Conservation (phyloP, 495 filamentous ascomycete genomes). For the Podospora pseudopauciseta region DNA sequence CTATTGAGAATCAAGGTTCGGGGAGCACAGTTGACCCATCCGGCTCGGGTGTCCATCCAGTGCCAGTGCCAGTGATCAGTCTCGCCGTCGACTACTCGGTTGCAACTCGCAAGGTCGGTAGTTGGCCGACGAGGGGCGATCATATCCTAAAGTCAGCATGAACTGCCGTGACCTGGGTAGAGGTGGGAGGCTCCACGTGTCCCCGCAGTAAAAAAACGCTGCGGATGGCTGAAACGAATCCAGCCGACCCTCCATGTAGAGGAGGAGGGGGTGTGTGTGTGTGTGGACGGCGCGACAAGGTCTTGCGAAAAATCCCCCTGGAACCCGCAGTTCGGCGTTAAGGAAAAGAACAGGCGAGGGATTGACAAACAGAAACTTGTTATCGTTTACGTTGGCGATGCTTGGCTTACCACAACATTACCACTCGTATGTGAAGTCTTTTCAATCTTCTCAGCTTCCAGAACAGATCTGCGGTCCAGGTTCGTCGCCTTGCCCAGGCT, state of each 20-base stretch:
- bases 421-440: not conserved
- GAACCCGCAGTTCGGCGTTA: not conserved
- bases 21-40: not conserved
- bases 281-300: not conserved
- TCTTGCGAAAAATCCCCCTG: not conserved
- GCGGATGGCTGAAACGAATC: not conserved
- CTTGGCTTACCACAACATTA: not conserved
- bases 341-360: not conserved
- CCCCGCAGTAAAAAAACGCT: not conserved
- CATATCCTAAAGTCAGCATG: not conserved
- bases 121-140: not conserved
- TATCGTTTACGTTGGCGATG: not conserved
- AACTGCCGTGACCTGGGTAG: not conserved
- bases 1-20: not conserved
- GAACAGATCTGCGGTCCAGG: not conserved
- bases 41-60: not conserved
- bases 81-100: too few species aligned
- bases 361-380: not conserved
- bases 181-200: not conserved
- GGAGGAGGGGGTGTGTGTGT: too few species aligned
- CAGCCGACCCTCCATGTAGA: not conserved
- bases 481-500: conserved; percentile 3
- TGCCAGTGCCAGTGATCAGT: not conserved
- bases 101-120: too few species aligned
- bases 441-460: not conserved